Evolutionary conservation across 75 land plant species (phyloP), one percentile per base, ranked within the genome.

Genomic region (Pseudotsuga menziesii): DNA sequence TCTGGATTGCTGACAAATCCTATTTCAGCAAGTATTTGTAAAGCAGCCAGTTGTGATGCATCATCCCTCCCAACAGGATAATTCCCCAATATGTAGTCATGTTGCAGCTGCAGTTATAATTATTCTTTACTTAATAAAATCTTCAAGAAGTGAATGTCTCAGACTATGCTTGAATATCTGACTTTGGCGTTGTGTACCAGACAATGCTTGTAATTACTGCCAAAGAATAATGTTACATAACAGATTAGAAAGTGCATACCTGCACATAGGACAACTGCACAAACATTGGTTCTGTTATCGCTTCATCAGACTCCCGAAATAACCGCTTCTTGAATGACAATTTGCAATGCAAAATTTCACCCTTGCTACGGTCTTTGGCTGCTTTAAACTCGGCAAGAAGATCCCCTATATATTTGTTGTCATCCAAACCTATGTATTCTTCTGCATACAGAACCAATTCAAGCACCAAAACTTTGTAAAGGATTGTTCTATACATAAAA

Each of bases 1-100:
- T 97, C 98, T 48, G 92, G 98, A 73, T 77, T 77, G 61, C 71
- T 76, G 56, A 92, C 81, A 81, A 85, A 91, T 29, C 99, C 98
- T 82, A 94, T 88, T 74, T 97, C 98, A 71, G 64, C 83, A 12
- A 82, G 39, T 17, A 82, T 79, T 79, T 82, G 82, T 26, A 82
- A 44, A 25, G 83, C 83, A n/a, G 83, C 82, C 61, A 82, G 64
- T 79, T 82, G 82, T n/a, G 75, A 76, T 15, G 76, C 82, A 72
- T 82, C 83, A 80, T 82, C 83, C 44, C 82, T 82, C 35, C 82
- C 83, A 58, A 79, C 83, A 69, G 83, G 83, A 82, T 82, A 82
- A 58, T 82, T 82, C 6, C 83, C 83, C 58, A 82, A 58, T 7
- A 82, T 41, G 66, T 82, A 82, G 23, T 82, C 83, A 72, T 82